These are phyloP conservation scores for Clarireedia monteithiana DNA, from an alignment of 2,329 filamentous ascomycete species.

Conservation along the genomic window DNA sequence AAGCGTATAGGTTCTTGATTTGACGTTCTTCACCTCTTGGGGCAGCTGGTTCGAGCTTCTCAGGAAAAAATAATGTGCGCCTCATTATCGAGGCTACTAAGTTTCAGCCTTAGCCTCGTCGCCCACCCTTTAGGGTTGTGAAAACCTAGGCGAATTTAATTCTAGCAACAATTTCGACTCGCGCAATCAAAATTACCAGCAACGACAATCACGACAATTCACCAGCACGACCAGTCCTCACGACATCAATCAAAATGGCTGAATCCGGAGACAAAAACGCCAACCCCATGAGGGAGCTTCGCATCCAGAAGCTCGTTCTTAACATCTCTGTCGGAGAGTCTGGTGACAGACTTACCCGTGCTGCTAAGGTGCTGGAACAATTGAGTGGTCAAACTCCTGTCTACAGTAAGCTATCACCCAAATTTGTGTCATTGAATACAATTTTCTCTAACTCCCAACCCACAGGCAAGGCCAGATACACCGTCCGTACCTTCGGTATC, in stretches of 20 bases:
- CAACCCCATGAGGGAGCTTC: slow-evolving; percentile 99
- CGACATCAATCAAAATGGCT: slow-evolving; percentile 38
- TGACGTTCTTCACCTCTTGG: slow-evolving; percentile 2
- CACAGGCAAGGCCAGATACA: slow-evolving; percentile 97
- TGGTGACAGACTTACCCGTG: slow-evolving; percentile 99
- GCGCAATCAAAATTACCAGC: slow-evolving; percentile 4
- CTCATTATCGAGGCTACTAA: slow-evolving; percentile 9
- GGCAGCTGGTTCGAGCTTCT: slow-evolving; percentile 7
- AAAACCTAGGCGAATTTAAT: slow-evolving; percentile 5
- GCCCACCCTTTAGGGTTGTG: slow-evolving; percentile 7
- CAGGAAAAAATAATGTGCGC: slow-evolving; percentile 1
- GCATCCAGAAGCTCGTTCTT: slow-evolving; percentile 98
- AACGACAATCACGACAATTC: slow-evolving; percentile 18
- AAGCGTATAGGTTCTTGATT: slow-evolving; percentile 11
- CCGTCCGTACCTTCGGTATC: slow-evolving; percentile 99
- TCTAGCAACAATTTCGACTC: not conserved
- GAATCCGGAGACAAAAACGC: slow-evolving; percentile 69
- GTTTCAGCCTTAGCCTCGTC: slow-evolving; percentile 7
- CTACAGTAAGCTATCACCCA: slow-evolving; percentile 66
- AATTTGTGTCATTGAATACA: slow-evolving; percentile 10
- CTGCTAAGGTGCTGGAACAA: slow-evolving; percentile 99
- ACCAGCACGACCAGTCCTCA: slow-evolving; percentile 16
- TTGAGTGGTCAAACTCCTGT: slow-evolving; percentile 98
- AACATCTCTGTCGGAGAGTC: slow-evolving; percentile 99
- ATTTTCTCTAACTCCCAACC: slow-evolving; percentile 13